Percentiles rank a stretch among this genome's conserved stretches.
phyloP scores from a whole-genome alignment of 2,329 filamentous ascomycete species.

The Diaporthe capsici region DNA sequence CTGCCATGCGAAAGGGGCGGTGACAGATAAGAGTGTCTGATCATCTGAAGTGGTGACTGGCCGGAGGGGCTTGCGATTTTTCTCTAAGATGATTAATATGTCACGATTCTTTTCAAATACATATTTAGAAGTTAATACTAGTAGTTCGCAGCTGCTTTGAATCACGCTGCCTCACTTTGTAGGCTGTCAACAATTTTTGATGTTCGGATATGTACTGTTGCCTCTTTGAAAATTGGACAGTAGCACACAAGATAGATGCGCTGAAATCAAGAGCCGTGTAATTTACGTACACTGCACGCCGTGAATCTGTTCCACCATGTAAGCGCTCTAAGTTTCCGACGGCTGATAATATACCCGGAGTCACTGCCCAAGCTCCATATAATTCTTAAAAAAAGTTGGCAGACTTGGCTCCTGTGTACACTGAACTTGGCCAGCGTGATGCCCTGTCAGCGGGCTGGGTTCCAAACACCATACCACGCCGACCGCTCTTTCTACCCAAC shows the following conservation, averaged over 20 bases:
- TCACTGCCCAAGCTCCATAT: not conserved
- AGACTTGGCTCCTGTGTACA: not conserved
- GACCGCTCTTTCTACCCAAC: not conserved
- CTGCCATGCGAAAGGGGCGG: not conserved
- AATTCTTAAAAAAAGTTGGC: not conserved
- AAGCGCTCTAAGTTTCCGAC: too few relatives aligned
- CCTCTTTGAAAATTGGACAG: too few relatives aligned
- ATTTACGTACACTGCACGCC: not conserved
- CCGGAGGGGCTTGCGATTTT: not conserved
- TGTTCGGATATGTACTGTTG: too few relatives aligned
- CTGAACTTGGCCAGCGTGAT: not conserved
- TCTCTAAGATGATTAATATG: not conserved
- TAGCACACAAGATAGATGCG: not conserved
- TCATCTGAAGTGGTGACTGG: not conserved
- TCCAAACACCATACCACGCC: not conserved
- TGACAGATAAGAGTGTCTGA: constrained; percentile 11
- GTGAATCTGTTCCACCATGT: not conserved
- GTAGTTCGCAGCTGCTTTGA: not conserved
- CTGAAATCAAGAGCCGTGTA: not conserved
- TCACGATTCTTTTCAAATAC: not conserved
- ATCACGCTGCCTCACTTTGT: not conserved
- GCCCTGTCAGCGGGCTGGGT: not conserved
- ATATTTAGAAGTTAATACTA: not conserved
- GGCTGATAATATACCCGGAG: not conserved
- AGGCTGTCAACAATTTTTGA: not conserved